Percentiles rank a stretch among this genome's conserved stretches.
phyloP scores from a whole-genome alignment of 2,329 filamentous ascomycete genomes.

The Trichoderma citrinoviride region DNA sequence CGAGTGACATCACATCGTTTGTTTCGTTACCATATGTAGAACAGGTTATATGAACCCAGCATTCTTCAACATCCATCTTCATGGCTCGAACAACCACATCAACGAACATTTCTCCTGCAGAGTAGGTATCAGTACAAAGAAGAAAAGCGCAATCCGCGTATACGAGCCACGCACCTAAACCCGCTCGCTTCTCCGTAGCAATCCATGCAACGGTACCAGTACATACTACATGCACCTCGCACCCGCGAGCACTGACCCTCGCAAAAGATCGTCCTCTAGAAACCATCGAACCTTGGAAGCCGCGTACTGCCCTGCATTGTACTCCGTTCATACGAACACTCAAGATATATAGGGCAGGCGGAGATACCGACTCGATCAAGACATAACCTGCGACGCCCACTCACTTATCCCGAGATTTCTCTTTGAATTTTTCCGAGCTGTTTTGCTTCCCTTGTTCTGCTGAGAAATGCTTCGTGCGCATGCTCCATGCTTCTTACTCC shows the following conservation, averaged over 20 bases:
- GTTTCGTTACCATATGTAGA: too few relatives aligned
- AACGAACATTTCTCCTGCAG: not conserved
- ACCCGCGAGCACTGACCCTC: not conserved
- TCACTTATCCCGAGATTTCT: too few relatives aligned
- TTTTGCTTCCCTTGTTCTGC: not conserved
- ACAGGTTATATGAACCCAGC: too few relatives aligned
- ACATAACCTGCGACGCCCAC: too few relatives aligned
- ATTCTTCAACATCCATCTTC: not conserved
- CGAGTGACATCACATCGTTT: too few relatives aligned
- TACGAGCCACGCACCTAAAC: not conserved
- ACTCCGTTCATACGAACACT: slow-evolving; percentile 7
- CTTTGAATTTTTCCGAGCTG: too few relatives aligned
- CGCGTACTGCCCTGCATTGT: not conserved
- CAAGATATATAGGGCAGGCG: not conserved
- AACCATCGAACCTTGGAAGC: not conserved
- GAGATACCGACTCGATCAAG: not conserved
- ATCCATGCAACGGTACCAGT: not conserved
- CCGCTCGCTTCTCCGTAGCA: not conserved
- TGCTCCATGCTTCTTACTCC: not conserved
- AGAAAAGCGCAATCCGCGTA: not conserved
- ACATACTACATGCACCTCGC: not conserved
- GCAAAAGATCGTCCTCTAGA: not conserved
- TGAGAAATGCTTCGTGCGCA: too few relatives aligned
- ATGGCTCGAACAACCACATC: not conserved
- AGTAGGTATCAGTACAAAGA: too few relatives aligned